These are phyloP conservation scores for Aspergillus sp. DNA, from an alignment of 2,329 filamentous ascomycete genomes.

Conservation along the genomic window DNA sequence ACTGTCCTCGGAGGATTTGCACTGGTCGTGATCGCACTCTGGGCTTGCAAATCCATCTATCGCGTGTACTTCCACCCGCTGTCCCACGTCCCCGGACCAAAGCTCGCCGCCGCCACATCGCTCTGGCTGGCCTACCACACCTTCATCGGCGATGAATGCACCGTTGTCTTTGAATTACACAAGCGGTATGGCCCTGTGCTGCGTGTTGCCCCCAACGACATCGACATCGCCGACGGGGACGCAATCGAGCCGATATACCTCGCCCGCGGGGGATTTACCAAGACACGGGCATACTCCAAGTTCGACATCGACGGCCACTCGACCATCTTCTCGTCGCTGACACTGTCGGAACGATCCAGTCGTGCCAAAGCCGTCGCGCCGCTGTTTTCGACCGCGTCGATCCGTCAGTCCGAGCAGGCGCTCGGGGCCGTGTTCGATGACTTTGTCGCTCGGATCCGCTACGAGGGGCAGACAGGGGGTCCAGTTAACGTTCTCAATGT, in stretches of 20 bases:
- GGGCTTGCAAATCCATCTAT: constrained; percentile 24
- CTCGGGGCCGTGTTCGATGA: constrained; percentile 19
- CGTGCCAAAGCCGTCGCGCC: constrained; percentile 52
- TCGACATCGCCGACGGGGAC: constrained; percentile 45
- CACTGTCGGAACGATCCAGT: constrained; percentile 41
- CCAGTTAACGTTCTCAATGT: constrained; percentile 46
- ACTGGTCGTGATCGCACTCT: not conserved
- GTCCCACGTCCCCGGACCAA: constrained; percentile 39
- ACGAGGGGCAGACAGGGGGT: constrained; percentile 12
- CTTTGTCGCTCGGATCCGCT: constrained; percentile 20
- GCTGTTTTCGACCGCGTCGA: constrained; percentile 41
- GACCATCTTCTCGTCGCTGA: constrained; percentile 53
- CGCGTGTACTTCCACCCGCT: constrained; percentile 40
- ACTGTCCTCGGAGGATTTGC: not conserved
- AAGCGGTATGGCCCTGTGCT: constrained; percentile 35
- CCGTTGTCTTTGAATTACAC: constrained; percentile 28
- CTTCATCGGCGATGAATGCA: constrained; percentile 34
- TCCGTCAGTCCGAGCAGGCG: constrained; percentile 16
- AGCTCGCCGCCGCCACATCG: constrained; percentile 30
- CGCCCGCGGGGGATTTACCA: constrained; percentile 53
- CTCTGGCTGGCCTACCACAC: constrained; percentile 32
- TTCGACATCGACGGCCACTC: constrained; percentile 58
- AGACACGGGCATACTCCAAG: constrained; percentile 53
- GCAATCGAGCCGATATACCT: constrained; percentile 53
- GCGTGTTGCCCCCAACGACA: constrained; percentile 38